phyloP scores from a whole-genome alignment of 176 grass and related monocot species.

The Aegilops speltoides region DNA sequence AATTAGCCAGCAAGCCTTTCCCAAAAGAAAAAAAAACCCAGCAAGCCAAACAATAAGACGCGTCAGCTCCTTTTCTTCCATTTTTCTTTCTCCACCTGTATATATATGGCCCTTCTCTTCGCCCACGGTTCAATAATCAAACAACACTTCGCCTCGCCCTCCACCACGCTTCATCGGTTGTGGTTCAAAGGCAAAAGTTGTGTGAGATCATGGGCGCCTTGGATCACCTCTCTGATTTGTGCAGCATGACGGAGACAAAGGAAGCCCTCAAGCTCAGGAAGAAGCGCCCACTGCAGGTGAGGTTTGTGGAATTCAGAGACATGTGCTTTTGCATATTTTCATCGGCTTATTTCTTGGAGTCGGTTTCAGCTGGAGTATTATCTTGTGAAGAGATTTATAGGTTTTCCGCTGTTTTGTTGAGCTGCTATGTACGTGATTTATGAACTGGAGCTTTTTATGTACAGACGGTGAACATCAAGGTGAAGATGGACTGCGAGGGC shows the following conservation, averaged over 20 bases:
- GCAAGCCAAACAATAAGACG: not conserved
- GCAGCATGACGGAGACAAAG: constrained; percentile 65
- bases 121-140: not conserved
- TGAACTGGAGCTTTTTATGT: not conserved
- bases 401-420: not conserved
- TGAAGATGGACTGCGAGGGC: constrained; percentile 92
- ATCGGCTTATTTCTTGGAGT: not conserved
- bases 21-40: too few species aligned
- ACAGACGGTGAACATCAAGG: constrained; percentile 80
- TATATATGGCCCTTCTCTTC: not conserved
- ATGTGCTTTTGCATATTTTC: not conserved
- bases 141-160: not conserved
- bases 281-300: constrained; percentile 78
- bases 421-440: not conserved
- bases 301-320: not conserved
- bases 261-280: constrained; percentile 60
- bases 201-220: constrained; percentile 56
- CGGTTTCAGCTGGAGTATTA: not conserved
- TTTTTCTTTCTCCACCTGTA: not conserved
- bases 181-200: not conserved
- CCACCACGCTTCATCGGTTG: not conserved
- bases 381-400: not conserved
- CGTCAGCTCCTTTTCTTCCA: not conserved
- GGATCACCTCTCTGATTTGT: constrained; percentile 61
- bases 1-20: not conserved